Evolutionary conservation across 164 flowering plant genomes (phyloP).

Genomic region (Pachysandra terminalis): DNA sequence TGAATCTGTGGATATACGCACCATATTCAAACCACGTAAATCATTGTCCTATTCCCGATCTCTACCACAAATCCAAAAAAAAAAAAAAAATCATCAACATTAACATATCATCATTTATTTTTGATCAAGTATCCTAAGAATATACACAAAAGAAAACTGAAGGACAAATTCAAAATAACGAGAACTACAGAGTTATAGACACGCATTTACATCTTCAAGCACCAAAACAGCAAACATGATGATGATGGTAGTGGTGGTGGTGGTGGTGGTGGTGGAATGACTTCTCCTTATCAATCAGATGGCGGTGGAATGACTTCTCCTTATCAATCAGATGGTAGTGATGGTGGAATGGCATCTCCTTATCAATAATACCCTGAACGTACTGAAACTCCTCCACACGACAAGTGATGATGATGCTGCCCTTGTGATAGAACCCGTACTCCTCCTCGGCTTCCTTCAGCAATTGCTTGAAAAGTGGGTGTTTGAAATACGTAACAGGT

Average conservation of each 20-base stretch:
- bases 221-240: conserved; percentile 36
- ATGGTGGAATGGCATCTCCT: conserved; percentile 20
- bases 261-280: conserved; percentile 15
- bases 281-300: conserved; percentile 40
- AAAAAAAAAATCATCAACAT: too few species aligned
- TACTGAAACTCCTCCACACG: conserved; percentile 46
- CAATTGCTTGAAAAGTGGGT: conserved; percentile 48
- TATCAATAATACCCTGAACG: conserved; percentile 43
- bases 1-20: too few species aligned
- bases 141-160: too few species aligned
- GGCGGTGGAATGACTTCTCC: conserved; percentile 20
- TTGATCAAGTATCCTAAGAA: too few species aligned
- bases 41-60: too few species aligned
- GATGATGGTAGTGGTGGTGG: too few species aligned
- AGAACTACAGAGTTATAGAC: too few species aligned
- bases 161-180: too few species aligned
- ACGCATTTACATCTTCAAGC: conserved; percentile 21
- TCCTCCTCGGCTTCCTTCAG: conserved; percentile 60
- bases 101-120: too few species aligned
- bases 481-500: conserved; percentile 55
- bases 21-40: too few species aligned
- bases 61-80: too few species aligned
- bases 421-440: conserved; percentile 51
- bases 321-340: conserved; percentile 38
- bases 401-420: conserved; percentile 59